These are phyloP conservation scores for Nectriaceae sp. DNA, from an alignment of 2,329 filamentous ascomycete species.

Conservation along the genomic window DNA sequence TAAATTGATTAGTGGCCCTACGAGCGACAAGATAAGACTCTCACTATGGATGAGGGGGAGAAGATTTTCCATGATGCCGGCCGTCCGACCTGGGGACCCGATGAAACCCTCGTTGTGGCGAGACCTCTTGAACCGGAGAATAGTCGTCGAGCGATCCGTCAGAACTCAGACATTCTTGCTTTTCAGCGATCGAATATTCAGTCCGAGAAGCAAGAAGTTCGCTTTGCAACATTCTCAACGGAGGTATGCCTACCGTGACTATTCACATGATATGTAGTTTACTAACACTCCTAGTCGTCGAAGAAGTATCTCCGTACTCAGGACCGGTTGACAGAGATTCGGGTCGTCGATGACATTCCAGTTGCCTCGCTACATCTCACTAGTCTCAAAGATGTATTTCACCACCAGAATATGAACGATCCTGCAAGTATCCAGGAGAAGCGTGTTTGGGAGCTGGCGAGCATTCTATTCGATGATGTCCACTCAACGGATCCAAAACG, in stretches of 20 bases:
- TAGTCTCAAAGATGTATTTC: constrained; percentile 42
- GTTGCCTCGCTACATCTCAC: constrained; percentile 49
- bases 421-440: constrained; percentile 63
- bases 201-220: constrained; percentile 64
- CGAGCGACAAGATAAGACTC: constrained; percentile 73
- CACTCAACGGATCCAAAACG: constrained; percentile 43
- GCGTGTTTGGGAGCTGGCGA: constrained; percentile 81
- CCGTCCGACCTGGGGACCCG: constrained; percentile 78
- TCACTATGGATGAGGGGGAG: constrained; percentile 64
- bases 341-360: constrained; percentile 59
- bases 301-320: constrained; percentile 58
- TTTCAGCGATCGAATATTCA: constrained; percentile 52
- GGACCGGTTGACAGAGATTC: constrained; percentile 56
- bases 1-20: constrained; percentile 75
- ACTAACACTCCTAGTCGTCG: constrained; percentile 45
- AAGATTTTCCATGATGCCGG: constrained; percentile 70
- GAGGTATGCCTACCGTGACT: constrained; percentile 41
- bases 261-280: constrained; percentile 12
- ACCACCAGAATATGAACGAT: constrained; percentile 42
- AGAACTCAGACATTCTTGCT: constrained; percentile 32
- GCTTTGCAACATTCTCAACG: constrained; percentile 63
- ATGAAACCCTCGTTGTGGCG: constrained; percentile 69
- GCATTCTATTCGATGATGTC: constrained; percentile 81
- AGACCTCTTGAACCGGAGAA: constrained; percentile 42
- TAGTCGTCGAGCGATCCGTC: constrained; percentile 27